Evolutionary conservation across 345 rosid genomes (phyloP), one percentile per base, ranked within the genome.

Genomic region (Gossypium longicalyx): DNA sequence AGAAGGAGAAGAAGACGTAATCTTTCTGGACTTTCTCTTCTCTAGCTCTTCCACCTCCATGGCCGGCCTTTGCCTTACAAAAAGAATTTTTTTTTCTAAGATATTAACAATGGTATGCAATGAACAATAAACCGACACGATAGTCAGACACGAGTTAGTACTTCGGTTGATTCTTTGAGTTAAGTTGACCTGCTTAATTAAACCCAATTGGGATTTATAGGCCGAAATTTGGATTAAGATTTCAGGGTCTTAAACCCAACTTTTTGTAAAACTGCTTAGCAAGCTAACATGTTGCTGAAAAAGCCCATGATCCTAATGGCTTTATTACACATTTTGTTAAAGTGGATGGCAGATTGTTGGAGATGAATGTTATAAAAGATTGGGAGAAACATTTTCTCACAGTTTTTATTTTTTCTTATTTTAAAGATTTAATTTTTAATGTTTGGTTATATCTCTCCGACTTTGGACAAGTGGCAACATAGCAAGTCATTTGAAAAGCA

Each of bases 41-140:
- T 29, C 74, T 19, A 16, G 57, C 71, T 74, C 59, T 15, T 52
- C 76, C 73, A 78, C 45, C 41, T 54, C 74, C 77, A 76, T 58
- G 22, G 45, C 78, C 20, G 2, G 62, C 34, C 34, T 56, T 69
- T 11, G 17, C 23, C 68, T 20, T 1, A 3, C 6, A 15, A 16
- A 25, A 16, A 1, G 9, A 4, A 15, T 67, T 7, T 1, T 12
- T 13, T 23, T 48, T 23, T 23, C 12, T 3, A 15, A 49, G 34
- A 48, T 48, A 7, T 25, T 49, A 20, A 22, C 38, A 1, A 41
- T 64, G 69, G 11, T 45, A 3, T 3, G 59, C 2, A 52, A 29
- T 17, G 47, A 52, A 70, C 60, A 52, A 51, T 27, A 69, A 51
- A 4, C 73, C 59, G 45, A 69, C 73, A 27, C 59, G 72, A 69